phyloP scores from a whole-genome alignment of 345 rosid genomes.

The Nephelium lappaceum region DNA sequence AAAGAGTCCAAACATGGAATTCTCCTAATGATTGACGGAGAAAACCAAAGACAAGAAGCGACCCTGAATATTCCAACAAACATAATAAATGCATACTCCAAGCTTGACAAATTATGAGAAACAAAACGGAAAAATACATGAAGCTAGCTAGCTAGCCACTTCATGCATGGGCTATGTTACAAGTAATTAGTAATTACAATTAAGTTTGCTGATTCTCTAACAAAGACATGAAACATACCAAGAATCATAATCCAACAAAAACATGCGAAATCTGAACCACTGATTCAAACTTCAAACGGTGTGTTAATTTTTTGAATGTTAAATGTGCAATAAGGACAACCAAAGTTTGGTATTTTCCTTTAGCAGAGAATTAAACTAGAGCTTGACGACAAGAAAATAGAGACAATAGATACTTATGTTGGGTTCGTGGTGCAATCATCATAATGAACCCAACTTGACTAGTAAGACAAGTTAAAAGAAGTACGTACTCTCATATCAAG shows the following conservation, averaged over 20 bases:
- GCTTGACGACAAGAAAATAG: slow-evolving; percentile 35
- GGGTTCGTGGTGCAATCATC: slow-evolving; percentile 29
- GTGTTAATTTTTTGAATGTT: neutral
- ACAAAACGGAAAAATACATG: too few relatives aligned
- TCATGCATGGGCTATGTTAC: neutral
- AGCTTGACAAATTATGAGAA: neutral
- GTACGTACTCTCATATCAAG: slow-evolving; percentile 1
- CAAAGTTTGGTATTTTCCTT: slow-evolving; percentile 18
- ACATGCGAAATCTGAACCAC: neutral
- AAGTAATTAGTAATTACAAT: neutral
- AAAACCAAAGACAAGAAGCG: slow-evolving; percentile 24
- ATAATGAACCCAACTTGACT: slow-evolving; percentile 24
- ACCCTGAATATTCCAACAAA: slow-evolving; percentile 16
- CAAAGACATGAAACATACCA: slow-evolving; percentile 10
- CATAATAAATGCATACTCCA: neutral
- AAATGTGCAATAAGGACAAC: slow-evolving; percentile 15
- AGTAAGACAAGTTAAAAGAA: slow-evolving; percentile 15
- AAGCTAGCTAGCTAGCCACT: neutral
- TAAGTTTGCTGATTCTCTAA: neutral
- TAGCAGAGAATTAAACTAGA: slow-evolving; percentile 29
- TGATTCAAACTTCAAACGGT: slow-evolving; percentile 12
- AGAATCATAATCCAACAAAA: slow-evolving; percentile 13
- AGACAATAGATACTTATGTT: slow-evolving; percentile 32
- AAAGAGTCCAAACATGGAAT: slow-evolving; percentile 30
- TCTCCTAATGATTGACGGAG: slow-evolving; percentile 44